Percentiles rank a stretch among this genome's conserved stretches.
These are phyloP conservation scores for Breynia disticha DNA, from an alignment of 441 rosid genomes.

Conservation along the genomic window DNA sequence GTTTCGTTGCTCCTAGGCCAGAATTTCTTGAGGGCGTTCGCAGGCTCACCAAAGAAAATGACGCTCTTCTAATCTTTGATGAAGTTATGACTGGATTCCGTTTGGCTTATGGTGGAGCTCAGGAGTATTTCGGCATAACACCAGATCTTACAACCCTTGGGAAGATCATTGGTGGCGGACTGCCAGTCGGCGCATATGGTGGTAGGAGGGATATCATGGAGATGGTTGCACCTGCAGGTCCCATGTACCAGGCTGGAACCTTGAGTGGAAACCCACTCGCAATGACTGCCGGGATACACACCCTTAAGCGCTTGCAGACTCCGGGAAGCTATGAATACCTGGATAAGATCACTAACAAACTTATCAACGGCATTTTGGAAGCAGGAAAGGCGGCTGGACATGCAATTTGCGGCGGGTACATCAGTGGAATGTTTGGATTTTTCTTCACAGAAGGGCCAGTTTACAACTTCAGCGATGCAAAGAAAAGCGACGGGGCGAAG, in stretches of 20 bases:
- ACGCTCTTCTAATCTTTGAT: slow-evolving; percentile 63
- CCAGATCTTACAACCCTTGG: slow-evolving; percentile 83
- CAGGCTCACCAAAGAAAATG: slow-evolving; percentile 47
- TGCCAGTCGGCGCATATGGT: slow-evolving; percentile 94
- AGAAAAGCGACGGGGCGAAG: slow-evolving; percentile 64
- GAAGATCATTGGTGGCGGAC: slow-evolving; percentile 92
- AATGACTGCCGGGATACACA: slow-evolving; percentile 86
- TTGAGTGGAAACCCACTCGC: slow-evolving; percentile 92
- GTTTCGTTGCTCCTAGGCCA: slow-evolving; percentile 58
- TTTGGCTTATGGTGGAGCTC: slow-evolving; percentile 84
- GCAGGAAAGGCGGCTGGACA: slow-evolving; percentile 85
- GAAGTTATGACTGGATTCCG: slow-evolving; percentile 98
- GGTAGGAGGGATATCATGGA: slow-evolving; percentile 90
- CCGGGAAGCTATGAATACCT: slow-evolving; percentile 74
- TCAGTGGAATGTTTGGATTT: slow-evolving; percentile 84
- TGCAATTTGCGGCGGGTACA: slow-evolving; percentile 72
- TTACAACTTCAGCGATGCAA: slow-evolving; percentile 61
- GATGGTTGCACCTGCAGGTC: slow-evolving; percentile 96
- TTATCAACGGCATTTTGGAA: slow-evolving; percentile 53
- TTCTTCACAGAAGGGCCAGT: slow-evolving; percentile 91
- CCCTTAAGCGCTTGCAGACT: slow-evolving; percentile 56
- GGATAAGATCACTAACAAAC: slow-evolving; percentile 60
- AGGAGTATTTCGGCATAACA: slow-evolving; percentile 71
- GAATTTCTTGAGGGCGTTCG: slow-evolving; percentile 62
- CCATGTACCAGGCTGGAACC: slow-evolving; percentile 96